These are phyloP conservation scores for Candida smagusa DNA, from an alignment of 1,139 yeast species.

Conservation along the genomic window DNA sequence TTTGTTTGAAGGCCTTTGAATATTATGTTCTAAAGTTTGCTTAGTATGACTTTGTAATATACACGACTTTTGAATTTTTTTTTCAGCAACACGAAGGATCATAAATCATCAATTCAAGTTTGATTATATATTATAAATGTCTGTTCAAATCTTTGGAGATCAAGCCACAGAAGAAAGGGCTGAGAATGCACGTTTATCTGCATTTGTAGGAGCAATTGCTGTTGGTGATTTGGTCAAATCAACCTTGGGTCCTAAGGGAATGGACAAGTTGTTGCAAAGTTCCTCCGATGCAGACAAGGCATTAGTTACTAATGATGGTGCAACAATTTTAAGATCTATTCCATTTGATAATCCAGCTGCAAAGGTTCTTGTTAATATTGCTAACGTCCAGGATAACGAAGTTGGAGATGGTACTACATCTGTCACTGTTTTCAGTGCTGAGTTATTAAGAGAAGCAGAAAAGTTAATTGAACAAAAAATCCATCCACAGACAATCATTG, in stretches of 20 bases:
- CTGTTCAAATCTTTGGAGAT: constrained; percentile 93
- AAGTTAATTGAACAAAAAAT: constrained; percentile 86
- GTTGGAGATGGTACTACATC: constrained; percentile 99
- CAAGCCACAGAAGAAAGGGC: constrained; percentile 97
- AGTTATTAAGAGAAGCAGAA: constrained; percentile 92
- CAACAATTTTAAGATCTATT: constrained; percentile 89
- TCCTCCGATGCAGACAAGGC: constrained; percentile 72
- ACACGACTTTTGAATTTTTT: not conserved
- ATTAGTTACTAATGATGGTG: constrained; percentile 95
- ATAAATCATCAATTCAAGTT: not conserved
- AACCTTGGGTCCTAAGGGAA: constrained; percentile 96
- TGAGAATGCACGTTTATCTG: constrained; percentile 94
- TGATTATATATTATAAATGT: constrained; percentile 32
- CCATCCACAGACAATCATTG: constrained; percentile 97
- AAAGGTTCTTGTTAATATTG: constrained; percentile 89
- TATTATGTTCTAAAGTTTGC: too few relatives aligned
- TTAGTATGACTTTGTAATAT: not conserved
- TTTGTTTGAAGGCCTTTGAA: not conserved
- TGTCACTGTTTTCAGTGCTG: constrained; percentile 89
- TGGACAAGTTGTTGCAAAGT: constrained; percentile 92
- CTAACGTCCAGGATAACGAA: constrained; percentile 97
- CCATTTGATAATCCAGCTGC: constrained; percentile 99
- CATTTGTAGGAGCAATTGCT: constrained; percentile 98
- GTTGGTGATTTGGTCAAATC: constrained; percentile 96
- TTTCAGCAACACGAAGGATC: constrained; percentile 2